Evolutionary conservation across 495 filamentous ascomycete genomes (phyloP), one percentile per base, ranked within the genome.

Genomic region (Penicillium coffeae): DNA sequence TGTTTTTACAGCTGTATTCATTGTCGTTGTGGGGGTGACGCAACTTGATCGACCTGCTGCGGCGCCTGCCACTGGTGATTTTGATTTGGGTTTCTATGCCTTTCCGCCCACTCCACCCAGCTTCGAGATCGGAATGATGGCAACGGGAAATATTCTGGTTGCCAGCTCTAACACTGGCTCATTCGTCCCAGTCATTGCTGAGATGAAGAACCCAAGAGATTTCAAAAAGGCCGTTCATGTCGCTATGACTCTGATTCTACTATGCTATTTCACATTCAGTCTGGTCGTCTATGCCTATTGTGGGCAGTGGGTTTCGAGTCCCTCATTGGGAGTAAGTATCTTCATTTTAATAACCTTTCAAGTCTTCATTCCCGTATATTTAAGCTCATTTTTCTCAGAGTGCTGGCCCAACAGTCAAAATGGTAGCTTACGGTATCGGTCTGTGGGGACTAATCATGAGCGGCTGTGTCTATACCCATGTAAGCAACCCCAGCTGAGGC

Each of bases 171-270:
- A 82, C 48, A 76, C 86, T 63, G 68, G 83, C 56, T 77, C 85
- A 54, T 84, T 87, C 60, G 79, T 90, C 63, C 77, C 73, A 35
- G 85, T 91, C 58, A 86, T 87, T 58, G 77, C 82, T 42, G 87
- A 91, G 62, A 83, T 91, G 77, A 78, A 81, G 49, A 79, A 79
- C 0, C 85, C 85, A 1, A 63, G 62, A 38, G 78, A 86, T 53
- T 88, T 78, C 55, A 69, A 70, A 38, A 85, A 85, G 64, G 74
- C 86, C 2, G 71, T 88, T 19, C 73, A 73, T 40, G 48, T 76
- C 10, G 77, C 83, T n/a, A 81, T 84, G 57, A 48, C 68, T 37
- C 70, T 79, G 19, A 82, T 86, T 41, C 82, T 79, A 12, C 55
- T 74, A 44, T 79, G 86, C 25, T 90, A 92, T 60, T 54, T 72